Conservation (phyloP, 2,329 filamentous ascomycete species). For the Xenosphaeropsis pyriputrescens region DNA sequence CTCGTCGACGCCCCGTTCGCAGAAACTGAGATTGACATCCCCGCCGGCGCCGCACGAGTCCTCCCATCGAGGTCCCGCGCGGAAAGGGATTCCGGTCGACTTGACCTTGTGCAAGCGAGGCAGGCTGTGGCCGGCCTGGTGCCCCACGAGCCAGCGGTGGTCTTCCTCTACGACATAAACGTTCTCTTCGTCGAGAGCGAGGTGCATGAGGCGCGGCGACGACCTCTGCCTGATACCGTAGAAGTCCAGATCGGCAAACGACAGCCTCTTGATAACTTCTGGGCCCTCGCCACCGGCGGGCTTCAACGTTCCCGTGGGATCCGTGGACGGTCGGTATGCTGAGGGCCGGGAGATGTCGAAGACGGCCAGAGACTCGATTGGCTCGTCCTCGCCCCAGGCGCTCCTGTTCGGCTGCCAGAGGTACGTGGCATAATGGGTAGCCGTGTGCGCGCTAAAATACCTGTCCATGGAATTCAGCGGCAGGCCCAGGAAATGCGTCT, state of each 20-base stretch:
- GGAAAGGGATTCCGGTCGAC: constrained; percentile 37
- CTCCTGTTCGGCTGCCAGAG: constrained; percentile 44
- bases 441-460: constrained; percentile 46
- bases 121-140: constrained; percentile 24
- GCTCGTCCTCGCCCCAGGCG: constrained; percentile 38
- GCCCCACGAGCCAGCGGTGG: constrained; percentile 31
- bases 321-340: constrained; percentile 31
- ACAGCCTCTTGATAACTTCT: constrained; percentile 30
- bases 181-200: constrained; percentile 29
- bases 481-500: constrained; percentile 40
- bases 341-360: constrained; percentile 41
- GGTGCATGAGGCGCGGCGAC: constrained; percentile 30
- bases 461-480: constrained; percentile 38
- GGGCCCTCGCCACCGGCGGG: constrained; percentile 23
- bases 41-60: constrained; percentile 26
- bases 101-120: constrained; percentile 29
- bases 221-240: constrained; percentile 36
- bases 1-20: constrained; percentile 5
- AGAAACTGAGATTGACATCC: constrained; percentile 11
- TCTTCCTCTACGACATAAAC: constrained; percentile 43
- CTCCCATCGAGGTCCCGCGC: constrained; percentile 33
- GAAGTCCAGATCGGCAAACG: constrained; percentile 33
- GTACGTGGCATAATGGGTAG: constrained; percentile 45
- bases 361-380: constrained; percentile 39
- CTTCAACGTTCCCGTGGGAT: constrained; percentile 25